Conservation (phyloP, 805 yeast genomes). For the Zygoascus flipseniorum region DNA sequence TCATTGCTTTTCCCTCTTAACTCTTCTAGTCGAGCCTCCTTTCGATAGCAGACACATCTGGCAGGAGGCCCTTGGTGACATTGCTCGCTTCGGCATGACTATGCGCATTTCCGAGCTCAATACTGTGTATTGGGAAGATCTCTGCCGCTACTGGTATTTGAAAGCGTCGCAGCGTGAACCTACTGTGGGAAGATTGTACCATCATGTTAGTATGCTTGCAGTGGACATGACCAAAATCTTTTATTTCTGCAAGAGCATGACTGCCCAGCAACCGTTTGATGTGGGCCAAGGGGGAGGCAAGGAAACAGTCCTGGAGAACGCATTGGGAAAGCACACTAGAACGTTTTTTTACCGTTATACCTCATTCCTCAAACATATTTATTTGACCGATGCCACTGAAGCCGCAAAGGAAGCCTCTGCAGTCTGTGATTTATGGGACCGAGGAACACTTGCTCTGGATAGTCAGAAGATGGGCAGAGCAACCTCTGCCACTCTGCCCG, state of each 20-base stretch:
- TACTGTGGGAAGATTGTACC: constrained; percentile 80
- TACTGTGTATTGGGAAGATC: constrained; percentile 76
- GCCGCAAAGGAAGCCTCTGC: background rate
- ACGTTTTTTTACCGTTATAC: background rate
- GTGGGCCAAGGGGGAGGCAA: background rate
- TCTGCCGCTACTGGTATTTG: constrained; percentile 78
- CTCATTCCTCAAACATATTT: background rate
- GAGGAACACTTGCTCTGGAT: background rate
- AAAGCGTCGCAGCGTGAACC: constrained; percentile 63
- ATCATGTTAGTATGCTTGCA: constrained; percentile 83
- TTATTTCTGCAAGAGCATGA: constrained; percentile 19
- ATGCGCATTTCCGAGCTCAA: constrained; percentile 45
- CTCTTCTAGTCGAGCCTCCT: constrained; percentile 19
- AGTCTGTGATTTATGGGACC: background rate
- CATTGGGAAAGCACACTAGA: background rate
- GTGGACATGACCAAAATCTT: constrained; percentile 38
- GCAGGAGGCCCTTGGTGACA: constrained; percentile 80
- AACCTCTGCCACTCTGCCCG: background rate
- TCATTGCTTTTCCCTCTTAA: constrained; percentile 16
- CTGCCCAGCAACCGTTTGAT: background rate
- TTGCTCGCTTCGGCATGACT: constrained; percentile 83
- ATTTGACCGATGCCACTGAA: background rate
- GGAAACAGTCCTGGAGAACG: background rate
- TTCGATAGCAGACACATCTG: constrained; percentile 36
- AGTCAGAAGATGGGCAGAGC: background rate